Evolutionary conservation across 176 grass and related monocot genomes (phyloP), one percentile per base, ranked within the genome.

Genomic region (sorghum (Sorghum bicolor)): DNA sequence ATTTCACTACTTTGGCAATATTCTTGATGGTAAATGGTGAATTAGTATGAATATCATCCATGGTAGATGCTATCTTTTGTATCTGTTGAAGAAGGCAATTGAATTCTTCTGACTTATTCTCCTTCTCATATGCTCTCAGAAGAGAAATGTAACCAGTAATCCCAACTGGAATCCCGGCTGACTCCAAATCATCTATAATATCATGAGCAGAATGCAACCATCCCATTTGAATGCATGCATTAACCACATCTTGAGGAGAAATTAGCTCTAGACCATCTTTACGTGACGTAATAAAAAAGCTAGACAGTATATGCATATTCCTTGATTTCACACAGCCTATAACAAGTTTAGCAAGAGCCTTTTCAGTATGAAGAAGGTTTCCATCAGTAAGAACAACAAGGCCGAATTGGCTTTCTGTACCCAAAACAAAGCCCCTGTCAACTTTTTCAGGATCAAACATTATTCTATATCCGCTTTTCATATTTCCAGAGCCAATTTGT

Each of bases 161-260:
- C 77, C 31, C 55, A 6, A 93, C 26, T 40, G 79, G 86, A 72
- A 90, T 72, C 76, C 66, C 67, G 37, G 72, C 93, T 50, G 73
- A 80, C 61, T 93, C 89, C 63, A 98, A 86, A 77, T 85, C 69
- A 86, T 93, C 93, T 17, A 95, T 52, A 47, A 88, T 93, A 85
- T 98, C 96, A 72, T 98, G 91, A 79, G 96, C 80, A 43, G 68
- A 76, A 92, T 93, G 87, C 77, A 93, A 85, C 91, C 93, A 95
- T 75, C 85, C 85, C 83, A 95, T 87, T 73, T 88, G 89, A 90
- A 95, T 90, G 79, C 86, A 95, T 40, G 82, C 87, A 86, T 44
- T 86, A 30, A 93, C 85, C 58, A 88, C 85, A 77, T 88, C 87
- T 30, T 33, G 70, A 83, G 68, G 53, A 75, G 79, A 52, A 88